Base-by-base conservation (phyloP, 148 eudicot genomes). In the Beta vulgaris region DNA sequence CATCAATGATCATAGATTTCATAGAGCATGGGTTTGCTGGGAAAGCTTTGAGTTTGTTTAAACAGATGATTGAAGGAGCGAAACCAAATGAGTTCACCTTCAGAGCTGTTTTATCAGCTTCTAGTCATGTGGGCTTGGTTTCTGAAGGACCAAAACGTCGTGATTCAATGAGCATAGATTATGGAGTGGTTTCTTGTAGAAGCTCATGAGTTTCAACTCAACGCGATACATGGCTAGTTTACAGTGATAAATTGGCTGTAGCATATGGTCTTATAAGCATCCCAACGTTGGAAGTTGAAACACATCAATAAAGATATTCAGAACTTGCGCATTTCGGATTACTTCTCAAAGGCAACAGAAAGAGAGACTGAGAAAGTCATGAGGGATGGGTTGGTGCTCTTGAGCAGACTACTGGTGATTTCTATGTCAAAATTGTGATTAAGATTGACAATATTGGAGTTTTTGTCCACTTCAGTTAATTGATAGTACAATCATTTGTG, bases 161-260 rank as follows among this genome's bases (percentile, higher is more conserved):
- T 49, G 66, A 77, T n/a, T 79, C 86, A 23, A 89, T 89, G 93
- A 31, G 69, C 55, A 73, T 43, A 58, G 82, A 84, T 21, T 84
- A 89, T 68, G 83, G 84, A 42, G 79, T 91, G 73, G 75, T 49
- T 43, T 61, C 78, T 91, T 15, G 77, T 71, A 40, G 80, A 86
- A 72, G 91, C 96, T 25, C 35, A 83, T 35, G 80, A 82, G 31
- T 74, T 87, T 91, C 10, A 66, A 87, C 32, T 83, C 88, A 55
- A 89, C 89, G 96, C 90, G 91, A 68, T 82, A 86, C 43, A 51
- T 35, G 21, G 84, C 91, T 6, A 83, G 84, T 73, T 80, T 92
- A 91, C 68, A 89, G 91, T 57, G 92, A 88, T 85, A 91, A 89
- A 74, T 74, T 91, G 48, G 96, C 91, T 21, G 86, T 91, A 70